Evolutionary conservation across 2,329 filamentous ascomycete species (phyloP).

Genomic region (Fusarium miscanthi): DNA sequence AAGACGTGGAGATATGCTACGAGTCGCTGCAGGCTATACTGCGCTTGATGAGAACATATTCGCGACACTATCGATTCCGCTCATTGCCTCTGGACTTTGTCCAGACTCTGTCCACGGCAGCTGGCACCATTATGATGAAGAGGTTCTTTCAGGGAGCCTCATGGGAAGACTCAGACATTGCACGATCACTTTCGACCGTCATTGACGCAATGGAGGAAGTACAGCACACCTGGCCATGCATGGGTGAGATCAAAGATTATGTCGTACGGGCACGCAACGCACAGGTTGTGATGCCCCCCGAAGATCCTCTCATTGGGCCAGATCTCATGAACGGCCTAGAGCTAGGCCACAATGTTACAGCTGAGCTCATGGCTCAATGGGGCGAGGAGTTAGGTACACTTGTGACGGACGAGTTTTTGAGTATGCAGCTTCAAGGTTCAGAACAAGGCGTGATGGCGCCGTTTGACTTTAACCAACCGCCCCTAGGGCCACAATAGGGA

Average conservation of each 20-base stretch:
- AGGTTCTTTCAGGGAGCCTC: slow-evolving; percentile 54
- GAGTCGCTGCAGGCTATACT: slow-evolving; percentile 59
- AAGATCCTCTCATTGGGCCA: slow-evolving; percentile 48
- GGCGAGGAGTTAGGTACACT: slow-evolving; percentile 49
- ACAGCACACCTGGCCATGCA: slow-evolving; percentile 60
- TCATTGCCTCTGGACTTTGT: slow-evolving; percentile 60
- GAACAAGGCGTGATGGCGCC: slow-evolving; percentile 42
- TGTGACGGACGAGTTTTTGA: slow-evolving; percentile 51
- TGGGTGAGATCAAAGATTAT: slow-evolving; percentile 55
- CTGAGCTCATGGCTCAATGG: slow-evolving; percentile 45
- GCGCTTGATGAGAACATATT: slow-evolving; percentile 57
- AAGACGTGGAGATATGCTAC: slow-evolving; percentile 63
- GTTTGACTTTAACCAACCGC: slow-evolving; percentile 49
- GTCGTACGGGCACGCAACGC: slow-evolving; percentile 47
- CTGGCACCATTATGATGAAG: slow-evolving; percentile 60
- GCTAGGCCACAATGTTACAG: slow-evolving; percentile 39
- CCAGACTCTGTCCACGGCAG: slow-evolving; percentile 60
- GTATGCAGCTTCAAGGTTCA: slow-evolving; percentile 47
- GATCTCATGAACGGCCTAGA: slow-evolving; percentile 51
- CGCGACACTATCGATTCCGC: slow-evolving; percentile 56
- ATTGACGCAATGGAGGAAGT: slow-evolving; percentile 64
- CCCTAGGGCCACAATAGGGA: slow-evolving; percentile 16
- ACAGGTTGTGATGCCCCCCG: slow-evolving; percentile 47
- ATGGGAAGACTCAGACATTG: slow-evolving; percentile 59
- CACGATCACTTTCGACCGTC: slow-evolving; percentile 60